phyloP scores from a whole-genome alignment of 2,329 filamentous ascomycete genomes.

The Fusarium sp. region DNA sequence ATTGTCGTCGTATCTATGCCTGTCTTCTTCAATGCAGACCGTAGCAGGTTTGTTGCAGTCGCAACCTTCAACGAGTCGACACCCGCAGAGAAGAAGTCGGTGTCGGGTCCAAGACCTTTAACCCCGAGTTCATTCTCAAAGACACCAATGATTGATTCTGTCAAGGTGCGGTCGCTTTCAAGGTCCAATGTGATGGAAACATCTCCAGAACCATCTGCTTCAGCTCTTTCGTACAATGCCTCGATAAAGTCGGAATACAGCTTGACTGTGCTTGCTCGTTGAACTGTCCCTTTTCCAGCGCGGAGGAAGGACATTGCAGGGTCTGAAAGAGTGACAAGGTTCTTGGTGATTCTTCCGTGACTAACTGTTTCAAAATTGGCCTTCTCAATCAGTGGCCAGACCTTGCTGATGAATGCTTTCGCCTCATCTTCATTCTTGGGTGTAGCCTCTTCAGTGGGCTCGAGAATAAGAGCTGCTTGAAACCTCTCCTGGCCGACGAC shows the following conservation, averaged over 20 bases:
- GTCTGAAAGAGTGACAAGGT: not conserved
- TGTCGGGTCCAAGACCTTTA: accelerated
- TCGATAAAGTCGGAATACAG: not conserved
- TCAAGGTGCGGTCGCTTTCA: accelerated
- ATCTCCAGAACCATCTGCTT: accelerated
- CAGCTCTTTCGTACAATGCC: not conserved
- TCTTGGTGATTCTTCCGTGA: not conserved
- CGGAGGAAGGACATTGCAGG: not conserved
- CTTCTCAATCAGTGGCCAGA: not conserved
- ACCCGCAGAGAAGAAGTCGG: conserved; percentile 3
- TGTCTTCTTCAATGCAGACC: accelerated
- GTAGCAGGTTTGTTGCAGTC: not conserved
- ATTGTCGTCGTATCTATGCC: accelerated
- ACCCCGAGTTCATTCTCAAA: not conserved
- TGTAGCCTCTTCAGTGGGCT: not conserved
- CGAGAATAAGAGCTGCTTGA: conserved; percentile 16
- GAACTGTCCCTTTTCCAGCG: conserved; percentile 1
- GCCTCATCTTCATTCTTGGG: not conserved
- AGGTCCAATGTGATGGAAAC: not conserved
- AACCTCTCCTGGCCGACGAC: conserved; percentile 3
- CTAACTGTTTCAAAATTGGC: not conserved
- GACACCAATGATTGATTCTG: not conserved
- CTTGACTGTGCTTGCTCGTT: not conserved
- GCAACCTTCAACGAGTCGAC: conserved; percentile 7
- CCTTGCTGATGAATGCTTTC: accelerated